phyloP scores from a whole-genome alignment of 208 protist genomes.

The Herpetomonas samuelpessoai region DNA sequence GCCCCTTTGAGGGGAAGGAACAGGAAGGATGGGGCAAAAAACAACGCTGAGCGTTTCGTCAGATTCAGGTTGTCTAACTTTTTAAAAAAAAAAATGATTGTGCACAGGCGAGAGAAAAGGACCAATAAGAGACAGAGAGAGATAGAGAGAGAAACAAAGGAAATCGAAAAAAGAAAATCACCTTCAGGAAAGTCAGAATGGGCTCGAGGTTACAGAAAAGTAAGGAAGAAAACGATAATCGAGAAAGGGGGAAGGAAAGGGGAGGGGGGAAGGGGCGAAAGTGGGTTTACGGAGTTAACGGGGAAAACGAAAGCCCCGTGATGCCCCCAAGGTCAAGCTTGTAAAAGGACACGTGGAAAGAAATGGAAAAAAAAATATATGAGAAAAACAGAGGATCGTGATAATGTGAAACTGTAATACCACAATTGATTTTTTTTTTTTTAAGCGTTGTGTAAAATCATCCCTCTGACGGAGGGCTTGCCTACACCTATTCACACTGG shows the following conservation, averaged over 20 bases:
- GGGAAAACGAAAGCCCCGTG: constrained; percentile 3
- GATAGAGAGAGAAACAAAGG: neutral
- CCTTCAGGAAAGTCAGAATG: neutral
- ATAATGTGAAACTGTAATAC: too few species aligned
- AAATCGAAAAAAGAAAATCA: constrained; percentile 7
- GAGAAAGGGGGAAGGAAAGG: constrained; percentile 1
- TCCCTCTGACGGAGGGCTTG: too few species aligned
- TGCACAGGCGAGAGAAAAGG: neutral
- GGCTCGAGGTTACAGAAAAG: neutral
- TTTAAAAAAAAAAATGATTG: neutral
- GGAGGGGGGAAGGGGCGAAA: neutral
- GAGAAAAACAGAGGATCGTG: too few species aligned
- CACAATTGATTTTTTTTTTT: too few species aligned
- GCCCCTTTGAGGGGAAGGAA: neutral
- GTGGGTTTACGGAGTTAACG: neutral
- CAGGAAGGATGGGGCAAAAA: neutral
- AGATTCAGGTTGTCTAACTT: neutral
- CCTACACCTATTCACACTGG: too few species aligned
- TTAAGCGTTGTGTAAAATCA: too few species aligned
- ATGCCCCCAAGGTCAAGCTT: neutral
- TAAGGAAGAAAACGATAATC: too few species aligned
- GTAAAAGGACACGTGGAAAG: constrained; percentile 6
- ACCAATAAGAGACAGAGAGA: neutral
- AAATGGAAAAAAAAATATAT: constrained; percentile 8
- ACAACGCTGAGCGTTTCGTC: neutral